Evolutionary conservation across 169 alveolate genomes (phyloP), one percentile per base, ranked within the genome.

Genomic region (Plasmodium chabaudi): DNA sequence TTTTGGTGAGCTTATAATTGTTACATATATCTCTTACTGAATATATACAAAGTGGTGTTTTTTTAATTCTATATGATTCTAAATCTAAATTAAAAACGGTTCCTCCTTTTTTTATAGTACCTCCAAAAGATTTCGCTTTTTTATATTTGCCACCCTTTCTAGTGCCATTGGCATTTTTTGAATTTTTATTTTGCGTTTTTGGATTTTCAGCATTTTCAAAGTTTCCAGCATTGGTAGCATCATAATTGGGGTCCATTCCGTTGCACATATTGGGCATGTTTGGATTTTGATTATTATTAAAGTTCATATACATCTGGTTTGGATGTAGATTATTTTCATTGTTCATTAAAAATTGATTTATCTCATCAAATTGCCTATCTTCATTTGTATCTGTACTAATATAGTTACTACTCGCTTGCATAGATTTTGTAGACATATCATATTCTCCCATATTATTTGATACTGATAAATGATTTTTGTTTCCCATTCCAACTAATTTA

Each of bases 31-130:
- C 88, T 0, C 34, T 49, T 34, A 75, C 23, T 0, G 88, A 61
- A 55, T 75, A 75, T 0, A 67, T 55, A 39, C 88, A 75, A 12
- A 75, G 13, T 55, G 88, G 88, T 2, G 88, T 75, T 55, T 51
- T 34, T 67, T 75, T 75, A 75, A 75, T 75, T 6, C 88, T 9
- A 15, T 55, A 27, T 5, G 88, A 13, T 63, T 75, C 88, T 6
- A 61, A n/a, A 13, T 75, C 88, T 67, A 75, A 17, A 1, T 75
- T 68, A n/a, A 75, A 47, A 13, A 34, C 25, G 0, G 47, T 75
- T 1, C 75, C 75, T 23, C 88, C 88, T 49, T 75, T 75, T 42
- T 63, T 60, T 75, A 75, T 68, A 2, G 21, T 46, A 1, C 88
- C 88, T n/a, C 75, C 75, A 19, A 75, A 63, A 15, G 73, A 25